Evolutionary conservation across 2,329 filamentous ascomycete species (phyloP).

Genomic region (Clonostachys sp.): DNA sequence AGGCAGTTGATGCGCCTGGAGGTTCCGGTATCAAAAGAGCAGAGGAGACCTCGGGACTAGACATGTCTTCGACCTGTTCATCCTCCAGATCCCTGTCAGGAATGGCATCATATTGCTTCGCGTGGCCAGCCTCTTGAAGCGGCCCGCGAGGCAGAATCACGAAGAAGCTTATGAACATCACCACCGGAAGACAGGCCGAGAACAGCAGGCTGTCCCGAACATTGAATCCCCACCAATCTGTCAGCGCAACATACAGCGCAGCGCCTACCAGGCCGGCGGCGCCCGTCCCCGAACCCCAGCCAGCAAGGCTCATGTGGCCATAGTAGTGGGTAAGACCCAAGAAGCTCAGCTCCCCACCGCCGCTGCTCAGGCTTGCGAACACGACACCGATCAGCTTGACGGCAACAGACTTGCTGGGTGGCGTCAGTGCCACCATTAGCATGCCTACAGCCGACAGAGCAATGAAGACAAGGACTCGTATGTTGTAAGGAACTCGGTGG

Average conservation of each 20-base stretch:
- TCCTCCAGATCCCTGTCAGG: conserved; percentile 32
- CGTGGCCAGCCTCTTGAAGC: conserved; percentile 40
- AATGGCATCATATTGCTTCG: conserved; percentile 50
- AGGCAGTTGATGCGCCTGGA: conserved; percentile 30
- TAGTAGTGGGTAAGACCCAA: conserved; percentile 91
- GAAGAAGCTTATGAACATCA: conserved; percentile 89
- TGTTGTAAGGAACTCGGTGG: conserved; percentile 74
- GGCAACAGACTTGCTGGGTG: conserved; percentile 58
- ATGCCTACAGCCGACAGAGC: conserved; percentile 77
- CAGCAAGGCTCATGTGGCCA: conserved; percentile 77
- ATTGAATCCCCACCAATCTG: conserved; percentile 71
- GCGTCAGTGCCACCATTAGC: conserved; percentile 81
- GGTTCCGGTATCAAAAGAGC: conserved; percentile 42
- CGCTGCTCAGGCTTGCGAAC: conserved; percentile 79
- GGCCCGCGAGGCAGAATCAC: conserved; percentile 66
- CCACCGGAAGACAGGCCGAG: conserved; percentile 71
- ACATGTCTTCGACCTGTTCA: conserved; percentile 16
- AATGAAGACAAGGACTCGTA: conserved; percentile 72
- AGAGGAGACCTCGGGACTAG: conserved; percentile 35
- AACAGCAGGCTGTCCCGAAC: conserved; percentile 71
- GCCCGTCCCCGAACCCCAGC: conserved; percentile 90
- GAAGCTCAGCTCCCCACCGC: conserved; percentile 87
- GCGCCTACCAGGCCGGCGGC: conserved; percentile 84
- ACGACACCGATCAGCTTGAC: conserved; percentile 80
- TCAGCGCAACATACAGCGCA: conserved; percentile 81